A percentile compares a stretch with the other conserved stretches of the same genome.
Evolutionary conservation across 2,329 filamentous ascomycete genomes (phyloP).

Genomic region (Colletotrichum sp.): DNA sequence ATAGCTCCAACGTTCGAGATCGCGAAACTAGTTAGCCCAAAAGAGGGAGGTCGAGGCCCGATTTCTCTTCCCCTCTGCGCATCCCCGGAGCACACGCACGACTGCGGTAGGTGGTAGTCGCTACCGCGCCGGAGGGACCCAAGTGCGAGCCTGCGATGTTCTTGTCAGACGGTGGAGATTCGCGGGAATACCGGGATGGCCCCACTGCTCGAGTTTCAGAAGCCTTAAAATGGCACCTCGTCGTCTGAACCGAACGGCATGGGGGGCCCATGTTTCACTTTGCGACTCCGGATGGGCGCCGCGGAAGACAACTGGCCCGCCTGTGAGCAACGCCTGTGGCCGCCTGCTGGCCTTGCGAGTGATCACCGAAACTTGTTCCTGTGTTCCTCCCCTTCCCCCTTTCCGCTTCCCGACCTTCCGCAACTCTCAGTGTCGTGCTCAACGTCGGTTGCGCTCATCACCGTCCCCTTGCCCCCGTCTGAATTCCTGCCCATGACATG

Average conservation of each 20-base stretch:
- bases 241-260: neutral
- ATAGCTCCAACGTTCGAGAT: neutral
- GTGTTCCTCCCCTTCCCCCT: neutral
- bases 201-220: constrained; percentile 11
- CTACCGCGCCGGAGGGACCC: neutral
- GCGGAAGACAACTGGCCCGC: constrained; percentile 8
- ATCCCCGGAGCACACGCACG: neutral
- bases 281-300: constrained; percentile 10
- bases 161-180: neutral
- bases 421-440: neutral
- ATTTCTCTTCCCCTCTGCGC: neutral
- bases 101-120: constrained; percentile 17
- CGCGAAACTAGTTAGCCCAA: neutral
- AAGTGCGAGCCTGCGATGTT: neutral
- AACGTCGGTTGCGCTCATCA: neutral
- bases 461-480: neutral
- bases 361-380: constrained; percentile 19
- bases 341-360: neutral
- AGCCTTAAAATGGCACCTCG: constrained; percentile 1
- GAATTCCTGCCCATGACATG: neutral
- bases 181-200: constrained; percentile 6
- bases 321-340: neutral
- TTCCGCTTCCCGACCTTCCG: neutral
- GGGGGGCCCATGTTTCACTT: constrained; percentile 14
- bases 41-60: neutral